Evolutionary conservation across 1,284 basidiomycete genomes (phyloP).

Genomic region (Tylopilus orsonianus): DNA sequence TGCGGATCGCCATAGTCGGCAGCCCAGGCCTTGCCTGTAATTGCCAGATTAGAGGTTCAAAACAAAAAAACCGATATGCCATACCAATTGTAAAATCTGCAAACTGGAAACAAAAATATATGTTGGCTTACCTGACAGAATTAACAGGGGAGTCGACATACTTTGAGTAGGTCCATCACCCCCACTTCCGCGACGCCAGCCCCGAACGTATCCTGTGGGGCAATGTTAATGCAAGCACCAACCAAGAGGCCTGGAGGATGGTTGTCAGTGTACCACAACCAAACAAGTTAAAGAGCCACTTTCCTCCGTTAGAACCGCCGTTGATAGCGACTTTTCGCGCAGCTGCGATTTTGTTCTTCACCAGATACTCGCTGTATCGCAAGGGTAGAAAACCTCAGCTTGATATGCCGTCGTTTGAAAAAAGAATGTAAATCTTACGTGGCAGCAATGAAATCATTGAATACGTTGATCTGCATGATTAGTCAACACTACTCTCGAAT

Average conservation of each 20-base stretch:
- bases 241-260: slow-evolving; percentile 62
- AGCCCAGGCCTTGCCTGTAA: slow-evolving; percentile 70
- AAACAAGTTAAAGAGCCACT: slow-evolving; percentile 14
- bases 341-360: slow-evolving; percentile 68
- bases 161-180: slow-evolving; percentile 80
- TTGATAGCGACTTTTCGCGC: slow-evolving; percentile 77
- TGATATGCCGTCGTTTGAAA: not conserved
- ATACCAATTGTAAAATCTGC: slow-evolving; percentile 75
- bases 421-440: slow-evolving; percentile 48
- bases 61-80: not conserved
- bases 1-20: slow-evolving; percentile 83
- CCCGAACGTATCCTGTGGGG: slow-evolving; percentile 75
- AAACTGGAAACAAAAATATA: slow-evolving; percentile 46
- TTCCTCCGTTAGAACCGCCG: slow-evolving; percentile 78
- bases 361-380: slow-evolving; percentile 59
- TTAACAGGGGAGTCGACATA: slow-evolving; percentile 26
- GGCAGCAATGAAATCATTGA: slow-evolving; percentile 81
- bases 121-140: slow-evolving; percentile 4
- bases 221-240: slow-evolving; percentile 78
- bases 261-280: slow-evolving; percentile 10
- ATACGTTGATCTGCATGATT: slow-evolving; percentile 61
- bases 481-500: not conserved
- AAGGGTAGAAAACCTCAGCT: not conserved
- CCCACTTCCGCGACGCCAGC: slow-evolving; percentile 81
- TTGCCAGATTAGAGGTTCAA: slow-evolving; percentile 10